Percentiles rank a stretch among this genome's conserved stretches.
phyloP scores from a whole-genome alignment of 208 protist genomes.

The Acanthamoeba castellanii region DNA sequence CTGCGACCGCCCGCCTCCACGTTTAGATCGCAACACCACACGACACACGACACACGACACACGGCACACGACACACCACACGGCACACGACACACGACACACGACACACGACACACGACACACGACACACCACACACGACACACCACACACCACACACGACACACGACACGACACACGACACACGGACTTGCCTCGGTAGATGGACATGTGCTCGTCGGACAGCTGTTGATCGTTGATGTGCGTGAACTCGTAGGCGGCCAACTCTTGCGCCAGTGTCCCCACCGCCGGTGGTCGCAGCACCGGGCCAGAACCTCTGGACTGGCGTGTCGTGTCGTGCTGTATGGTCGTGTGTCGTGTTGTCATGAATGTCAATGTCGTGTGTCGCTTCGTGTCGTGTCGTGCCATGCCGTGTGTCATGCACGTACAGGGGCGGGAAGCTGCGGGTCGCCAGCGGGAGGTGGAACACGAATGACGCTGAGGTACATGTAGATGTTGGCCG shows the following conservation, averaged over 20 bases:
- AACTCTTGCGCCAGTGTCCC: background rate
- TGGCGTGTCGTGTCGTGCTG: background rate
- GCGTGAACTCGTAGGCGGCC: background rate
- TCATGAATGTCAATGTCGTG: too few relatives aligned
- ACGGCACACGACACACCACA: too few relatives aligned
- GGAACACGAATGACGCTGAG: background rate
- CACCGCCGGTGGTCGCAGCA: background rate
- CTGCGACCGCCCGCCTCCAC: background rate
- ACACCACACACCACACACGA: too few relatives aligned
- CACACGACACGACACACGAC: background rate
- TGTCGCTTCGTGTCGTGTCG: too few relatives aligned
- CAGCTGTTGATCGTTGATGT: background rate
- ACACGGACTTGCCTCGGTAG: background rate
- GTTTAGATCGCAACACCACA: too few relatives aligned
- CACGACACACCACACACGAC: background rate
- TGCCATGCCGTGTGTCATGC: too few relatives aligned
- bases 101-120: too few relatives aligned
- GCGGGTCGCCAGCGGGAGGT: too few relatives aligned
- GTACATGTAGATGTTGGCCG: conserved; percentile 15
- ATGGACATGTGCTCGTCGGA: background rate
- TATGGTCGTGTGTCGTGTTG: too few relatives aligned
- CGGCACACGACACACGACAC: background rate
- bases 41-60: background rate
- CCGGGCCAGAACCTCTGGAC: background rate
- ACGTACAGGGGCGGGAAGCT: too few relatives aligned